phyloP scores from a whole-genome alignment of 192 early-diverging fungal genomes.

The Tieghemiomyces parasiticus region DNA sequence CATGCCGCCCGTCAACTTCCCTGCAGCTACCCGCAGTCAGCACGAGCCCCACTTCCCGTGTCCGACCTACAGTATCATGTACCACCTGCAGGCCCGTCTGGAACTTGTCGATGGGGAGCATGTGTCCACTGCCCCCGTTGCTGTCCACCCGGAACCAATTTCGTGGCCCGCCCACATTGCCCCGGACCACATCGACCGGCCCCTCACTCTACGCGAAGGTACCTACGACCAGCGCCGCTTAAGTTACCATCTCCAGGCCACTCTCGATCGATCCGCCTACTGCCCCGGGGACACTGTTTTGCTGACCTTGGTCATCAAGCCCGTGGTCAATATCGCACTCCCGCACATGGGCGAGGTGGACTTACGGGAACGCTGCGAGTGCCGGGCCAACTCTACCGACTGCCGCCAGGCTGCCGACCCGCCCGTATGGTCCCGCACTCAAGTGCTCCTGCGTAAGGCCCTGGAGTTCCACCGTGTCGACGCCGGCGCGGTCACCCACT shows the following conservation, averaged over 20 bases:
- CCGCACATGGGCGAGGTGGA: not conserved
- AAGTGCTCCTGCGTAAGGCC: not conserved
- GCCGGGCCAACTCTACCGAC: not conserved
- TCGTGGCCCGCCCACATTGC: not conserved
- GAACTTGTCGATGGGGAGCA: not conserved
- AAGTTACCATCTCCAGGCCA: not conserved
- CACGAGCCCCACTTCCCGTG: not conserved
- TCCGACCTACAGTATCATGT: not conserved
- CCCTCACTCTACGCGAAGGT: not conserved
- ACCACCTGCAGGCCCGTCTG: not conserved
- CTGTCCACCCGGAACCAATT: not conserved
- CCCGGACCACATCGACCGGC: not conserved
- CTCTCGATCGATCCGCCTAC: not conserved
- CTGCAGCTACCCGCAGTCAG: not conserved
- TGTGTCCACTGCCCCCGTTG: not conserved
- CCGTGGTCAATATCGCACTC: not conserved
- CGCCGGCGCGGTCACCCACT: not conserved
- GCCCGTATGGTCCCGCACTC: not conserved
- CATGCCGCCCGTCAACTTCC: constrained; percentile 7
- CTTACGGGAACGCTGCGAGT: constrained; percentile 1
- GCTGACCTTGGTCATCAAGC: not conserved
- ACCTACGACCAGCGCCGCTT: not conserved
- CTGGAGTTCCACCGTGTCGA: not conserved
- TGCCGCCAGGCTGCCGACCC: not conserved
- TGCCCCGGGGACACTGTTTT: not conserved